These are phyloP conservation scores for Umbellularia californica DNA, from an alignment of 164 flowering plant species.

Conservation along the genomic window DNA sequence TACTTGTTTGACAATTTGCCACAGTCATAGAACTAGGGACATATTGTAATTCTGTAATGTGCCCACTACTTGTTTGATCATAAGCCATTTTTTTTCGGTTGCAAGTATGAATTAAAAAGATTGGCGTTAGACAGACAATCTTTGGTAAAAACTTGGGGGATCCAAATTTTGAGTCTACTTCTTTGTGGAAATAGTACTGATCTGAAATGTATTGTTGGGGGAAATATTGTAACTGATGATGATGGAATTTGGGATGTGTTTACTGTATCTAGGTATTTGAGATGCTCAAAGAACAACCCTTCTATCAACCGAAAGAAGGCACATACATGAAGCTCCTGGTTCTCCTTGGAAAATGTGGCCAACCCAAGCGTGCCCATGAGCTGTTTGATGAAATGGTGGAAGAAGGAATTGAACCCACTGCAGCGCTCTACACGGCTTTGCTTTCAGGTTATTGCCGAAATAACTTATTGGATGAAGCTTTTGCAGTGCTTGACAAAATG, in stretches of 20 bases:
- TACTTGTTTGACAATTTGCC: too few relatives aligned
- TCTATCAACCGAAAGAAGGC: slow-evolving; percentile 82
- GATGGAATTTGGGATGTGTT: too few relatives aligned
- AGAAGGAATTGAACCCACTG: slow-evolving; percentile 71
- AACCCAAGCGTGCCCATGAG: slow-evolving; percentile 65
- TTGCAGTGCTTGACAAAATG: slow-evolving; percentile 64
- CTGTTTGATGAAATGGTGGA: slow-evolving; percentile 81
- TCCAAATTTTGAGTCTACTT: neutral
- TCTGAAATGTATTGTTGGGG: neutral
- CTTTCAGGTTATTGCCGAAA: slow-evolving; percentile 78
- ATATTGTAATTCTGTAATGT: too few relatives aligned
- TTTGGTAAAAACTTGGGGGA: too few relatives aligned
- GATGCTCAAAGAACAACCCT: slow-evolving; percentile 78
- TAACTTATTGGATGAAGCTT: slow-evolving; percentile 69
- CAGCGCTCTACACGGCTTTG: slow-evolving; percentile 79
- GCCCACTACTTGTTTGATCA: too few relatives aligned
- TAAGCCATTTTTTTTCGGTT: too few relatives aligned
- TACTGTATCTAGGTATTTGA: slow-evolving; percentile 60
- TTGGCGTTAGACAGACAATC: too few relatives aligned
- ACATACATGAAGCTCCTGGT: slow-evolving; percentile 91
- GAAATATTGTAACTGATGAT: neutral
- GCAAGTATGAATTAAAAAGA: too few relatives aligned
- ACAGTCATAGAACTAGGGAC: too few relatives aligned
- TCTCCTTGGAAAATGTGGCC: slow-evolving; percentile 76
- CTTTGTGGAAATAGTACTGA: neutral